These are phyloP conservation scores for Trichoderma virens DNA, from an alignment of 495 filamentous ascomycete genomes.

Conservation along the genomic window DNA sequence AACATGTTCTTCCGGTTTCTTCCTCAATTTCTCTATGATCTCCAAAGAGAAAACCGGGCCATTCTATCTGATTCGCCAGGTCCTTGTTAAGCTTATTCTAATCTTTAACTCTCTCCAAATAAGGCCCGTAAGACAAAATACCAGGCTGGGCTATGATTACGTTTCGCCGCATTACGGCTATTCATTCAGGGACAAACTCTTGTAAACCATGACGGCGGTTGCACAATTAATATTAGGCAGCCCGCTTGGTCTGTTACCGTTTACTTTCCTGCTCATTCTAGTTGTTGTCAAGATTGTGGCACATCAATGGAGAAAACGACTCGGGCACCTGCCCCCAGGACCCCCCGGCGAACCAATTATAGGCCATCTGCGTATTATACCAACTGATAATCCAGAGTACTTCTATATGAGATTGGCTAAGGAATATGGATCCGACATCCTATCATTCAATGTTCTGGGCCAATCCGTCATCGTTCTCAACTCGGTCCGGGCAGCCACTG, in stretches of 20 bases:
- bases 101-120: too few species aligned
- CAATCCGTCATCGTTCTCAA: conserved; percentile 28
- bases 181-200: too few species aligned
- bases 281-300: too few species aligned
- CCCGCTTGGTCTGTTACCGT: not conserved
- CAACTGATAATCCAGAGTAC: conserved; percentile 23
- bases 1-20: too few species aligned
- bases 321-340: conserved; percentile 22
- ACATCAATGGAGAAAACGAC: not conserved
- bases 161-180: too few species aligned
- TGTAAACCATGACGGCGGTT: not conserved
- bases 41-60: too few species aligned
- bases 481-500: conserved; percentile 26
- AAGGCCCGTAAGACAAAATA: too few species aligned
- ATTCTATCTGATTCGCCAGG: too few species aligned
- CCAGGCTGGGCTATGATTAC: too few species aligned
- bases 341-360: conserved; percentile 27
- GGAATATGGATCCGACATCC: conserved; percentile 19
- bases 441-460: conserved; percentile 26
- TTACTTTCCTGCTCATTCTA: not conserved
- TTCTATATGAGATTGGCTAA: conserved; percentile 23
- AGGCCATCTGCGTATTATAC: conserved; percentile 26
- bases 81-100: too few species aligned
- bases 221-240: not conserved
- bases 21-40: too few species aligned